Evolutionary conservation across 495 filamentous ascomycete species (phyloP), one percentile per base, ranked within the genome.

Genomic region (Neurospora sp.): DNA sequence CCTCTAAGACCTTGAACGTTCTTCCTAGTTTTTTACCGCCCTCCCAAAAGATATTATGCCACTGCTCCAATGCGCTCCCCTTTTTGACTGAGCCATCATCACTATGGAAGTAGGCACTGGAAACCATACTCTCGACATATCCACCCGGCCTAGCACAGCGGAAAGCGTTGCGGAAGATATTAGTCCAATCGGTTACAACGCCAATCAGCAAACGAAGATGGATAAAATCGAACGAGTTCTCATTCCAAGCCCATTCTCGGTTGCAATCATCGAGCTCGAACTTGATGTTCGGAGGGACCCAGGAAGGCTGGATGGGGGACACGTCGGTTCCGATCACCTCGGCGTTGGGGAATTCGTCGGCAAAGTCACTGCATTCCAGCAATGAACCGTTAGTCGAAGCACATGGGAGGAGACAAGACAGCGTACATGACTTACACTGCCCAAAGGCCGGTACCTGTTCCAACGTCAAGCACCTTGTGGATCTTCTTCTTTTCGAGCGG

Each of bases 381-480:
- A 31, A 61, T 8, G 12, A 61, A n/a, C n/a, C n/a, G n/a, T n/a
- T n/a, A n/a, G n/a, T n/a, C n/a, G n/a, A n/a, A n/a, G n/a, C n/a
- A n/a, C n/a, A n/a, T n/a, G n/a, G n/a, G n/a, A n/a, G n/a, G n/a
- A n/a, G n/a, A n/a, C n/a, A n/a, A n/a, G n/a, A n/a, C n/a, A n/a
- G n/a, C n/a, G n/a, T n/a, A n/a, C n/a, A n/a, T n/a, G n/a, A n/a
- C n/a, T 16, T 61, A 61, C 53, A 61, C 31, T 53, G 46, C 46
- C 46, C 46, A 53, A 27, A 76, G 65, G 16, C 71, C 74, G n/a
- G 72, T 76, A 41, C 72, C 90, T 2, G 89, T 90, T 40, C 90
- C 89, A 41, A 91, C 74, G 73, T 91, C 89, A 2, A 91, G 79
- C 10, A 87, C 83, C 39, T 84, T 83, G 69, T 88, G 81, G 3